phyloP scores from a whole-genome alignment of 2,329 filamentous ascomycete genomes.

The Diaporthe velutina region DNA sequence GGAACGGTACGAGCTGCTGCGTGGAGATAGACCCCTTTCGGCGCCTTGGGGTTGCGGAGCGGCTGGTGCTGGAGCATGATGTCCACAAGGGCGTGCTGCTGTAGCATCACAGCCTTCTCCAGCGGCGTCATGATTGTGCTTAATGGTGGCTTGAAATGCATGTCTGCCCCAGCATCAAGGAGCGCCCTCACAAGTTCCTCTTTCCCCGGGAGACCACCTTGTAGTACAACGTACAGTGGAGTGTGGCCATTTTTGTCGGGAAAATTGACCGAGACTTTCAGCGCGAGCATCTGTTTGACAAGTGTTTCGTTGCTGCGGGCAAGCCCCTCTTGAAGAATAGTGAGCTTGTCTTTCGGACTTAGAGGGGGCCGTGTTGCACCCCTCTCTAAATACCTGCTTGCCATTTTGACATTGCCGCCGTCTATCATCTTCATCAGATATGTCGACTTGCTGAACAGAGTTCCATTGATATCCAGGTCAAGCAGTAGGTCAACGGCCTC shows the following conservation, averaged over 20 bases:
- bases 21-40: conserved; percentile 30
- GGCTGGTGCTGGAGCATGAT: conserved; percentile 21
- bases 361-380: background rate
- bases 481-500: conserved; percentile 18
- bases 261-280: conserved; percentile 20
- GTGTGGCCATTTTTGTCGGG: conserved; percentile 28
- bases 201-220: background rate
- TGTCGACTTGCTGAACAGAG: conserved; percentile 10
- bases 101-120: conserved; percentile 6
- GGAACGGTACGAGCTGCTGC: conserved; percentile 15
- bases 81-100: background rate
- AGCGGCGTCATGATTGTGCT: conserved; percentile 22
- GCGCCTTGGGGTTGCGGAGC: conserved; percentile 19
- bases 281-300: conserved; percentile 15
- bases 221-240: conserved; percentile 19
- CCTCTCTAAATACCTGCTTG: conserved; percentile 26
- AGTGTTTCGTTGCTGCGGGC: background rate
- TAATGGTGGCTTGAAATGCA: conserved; percentile 2
- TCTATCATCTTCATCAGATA: conserved; percentile 28
- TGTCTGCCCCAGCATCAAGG: conserved; percentile 11
- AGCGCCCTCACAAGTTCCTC: conserved; percentile 3
- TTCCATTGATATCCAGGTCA: conserved; percentile 22
- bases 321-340: conserved; percentile 15
- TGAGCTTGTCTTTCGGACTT: conserved; percentile 23
- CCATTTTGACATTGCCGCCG: background rate